A percentile compares a stretch with the other conserved stretches of the same genome.
Evolutionary conservation across 208 protist genomes (phyloP).

Genomic region (Leptomonas pyrrhocoris): DNA sequence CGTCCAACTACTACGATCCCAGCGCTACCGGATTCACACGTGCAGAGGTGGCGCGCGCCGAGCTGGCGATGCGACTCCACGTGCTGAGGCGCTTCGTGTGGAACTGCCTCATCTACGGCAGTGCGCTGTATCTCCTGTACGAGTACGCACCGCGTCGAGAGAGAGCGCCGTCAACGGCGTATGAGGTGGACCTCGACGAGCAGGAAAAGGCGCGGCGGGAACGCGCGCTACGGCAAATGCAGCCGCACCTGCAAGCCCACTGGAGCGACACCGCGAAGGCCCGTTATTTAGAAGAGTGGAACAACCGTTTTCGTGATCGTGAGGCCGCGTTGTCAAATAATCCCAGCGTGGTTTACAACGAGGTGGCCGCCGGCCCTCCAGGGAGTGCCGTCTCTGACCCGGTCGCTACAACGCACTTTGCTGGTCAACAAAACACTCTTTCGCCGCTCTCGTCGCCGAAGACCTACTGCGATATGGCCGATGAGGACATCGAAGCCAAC

Average conservation of each 20-base stretch:
- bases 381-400: background rate
- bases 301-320: slow-evolving; percentile 13
- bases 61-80: slow-evolving; percentile 20
- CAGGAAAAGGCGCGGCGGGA: slow-evolving; percentile 13
- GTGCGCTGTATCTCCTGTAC: slow-evolving; percentile 37
- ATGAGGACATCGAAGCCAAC: slow-evolving; percentile 23
- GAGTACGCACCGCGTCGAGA: slow-evolving; percentile 6
- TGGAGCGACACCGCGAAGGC: slow-evolving; percentile 30
- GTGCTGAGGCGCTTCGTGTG: slow-evolving; percentile 28
- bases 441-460: background rate
- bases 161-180: background rate
- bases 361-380: background rate
- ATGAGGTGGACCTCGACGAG: slow-evolving; percentile 12
- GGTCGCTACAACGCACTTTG: background rate
- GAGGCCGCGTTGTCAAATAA: background rate
- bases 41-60: slow-evolving; percentile 34
- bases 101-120: slow-evolving; percentile 38
- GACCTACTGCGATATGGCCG: slow-evolving; percentile 10
- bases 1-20: slow-evolving; percentile 30
- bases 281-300: slow-evolving; percentile 25
- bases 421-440: background rate
- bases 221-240: slow-evolving; percentile 9
- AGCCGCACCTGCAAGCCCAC: slow-evolving; percentile 5
- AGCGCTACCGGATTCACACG: slow-evolving; percentile 43
- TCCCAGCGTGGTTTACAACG: background rate